A percentile compares a stretch with the other conserved stretches of the same genome.
These are phyloP conservation scores for Aspergillus ochraceoroseus DNA, from an alignment of 2,329 filamentous ascomycete species.

Conservation along the genomic window DNA sequence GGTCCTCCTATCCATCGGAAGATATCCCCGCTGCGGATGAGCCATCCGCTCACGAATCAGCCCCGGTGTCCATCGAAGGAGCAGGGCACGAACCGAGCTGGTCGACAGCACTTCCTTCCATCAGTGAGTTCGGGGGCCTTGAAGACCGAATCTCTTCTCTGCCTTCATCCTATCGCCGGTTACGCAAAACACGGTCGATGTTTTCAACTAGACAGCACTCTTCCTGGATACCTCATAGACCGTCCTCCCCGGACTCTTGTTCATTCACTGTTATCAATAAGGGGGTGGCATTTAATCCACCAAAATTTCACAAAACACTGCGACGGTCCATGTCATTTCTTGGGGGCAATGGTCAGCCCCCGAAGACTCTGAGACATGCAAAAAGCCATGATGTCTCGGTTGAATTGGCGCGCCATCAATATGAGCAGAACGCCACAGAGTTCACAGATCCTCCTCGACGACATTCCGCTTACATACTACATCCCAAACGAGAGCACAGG, in stretches of 20 bases:
- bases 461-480: constrained; percentile 24
- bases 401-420: constrained; percentile 41
- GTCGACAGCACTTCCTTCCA: constrained; percentile 25
- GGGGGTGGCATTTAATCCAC: constrained; percentile 2
- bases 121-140: constrained; percentile 31
- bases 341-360: constrained; percentile 25
- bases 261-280: constrained; percentile 8
- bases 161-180: constrained; percentile 46
- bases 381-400: constrained; percentile 39
- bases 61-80: background rate
- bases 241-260: constrained; percentile 13
- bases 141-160: constrained; percentile 37
- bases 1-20: constrained; percentile 14
- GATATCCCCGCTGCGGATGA: constrained; percentile 11
- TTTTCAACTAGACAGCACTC: constrained; percentile 39
- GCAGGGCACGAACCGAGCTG: constrained; percentile 10
- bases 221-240: constrained; percentile 20
- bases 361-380: constrained; percentile 21
- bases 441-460: constrained; percentile 20
- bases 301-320: constrained; percentile 26
- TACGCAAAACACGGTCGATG: constrained; percentile 48
- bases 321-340: constrained; percentile 45
- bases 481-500: constrained; percentile 30
- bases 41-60: constrained; percentile 7
- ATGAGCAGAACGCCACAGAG: constrained; percentile 26